A percentile compares a stretch with the other conserved stretches of the same genome.
Evolutionary conservation across 192 early-diverging fungal species (phyloP).

Genomic region (Entrophospora sp.): DNA sequence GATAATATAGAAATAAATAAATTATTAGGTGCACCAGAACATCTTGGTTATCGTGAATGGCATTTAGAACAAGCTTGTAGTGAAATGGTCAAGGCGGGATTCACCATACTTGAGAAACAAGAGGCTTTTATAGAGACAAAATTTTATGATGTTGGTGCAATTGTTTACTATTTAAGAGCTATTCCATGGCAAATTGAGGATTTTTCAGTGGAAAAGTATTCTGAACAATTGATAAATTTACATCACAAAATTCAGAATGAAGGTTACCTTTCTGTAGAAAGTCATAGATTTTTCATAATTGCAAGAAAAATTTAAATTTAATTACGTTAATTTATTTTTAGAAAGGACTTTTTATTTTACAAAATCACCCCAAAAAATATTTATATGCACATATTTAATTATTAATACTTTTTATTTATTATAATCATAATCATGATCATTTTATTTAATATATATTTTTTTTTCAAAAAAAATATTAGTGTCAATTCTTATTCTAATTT

Average conservation of each 20-base stretch:
- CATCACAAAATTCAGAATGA: conserved; percentile 23
- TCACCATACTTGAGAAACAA: conserved; percentile 11
- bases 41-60: conserved; percentile 2
- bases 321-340: no score
- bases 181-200: conserved; percentile 23
- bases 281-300: conserved; percentile 22
- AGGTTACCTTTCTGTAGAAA: conserved; percentile 19
- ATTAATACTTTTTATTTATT: no score
- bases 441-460: no score
- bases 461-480: no score
- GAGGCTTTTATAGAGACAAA: conserved; percentile 18
- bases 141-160: conserved; percentile 28
- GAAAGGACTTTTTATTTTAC: no score
- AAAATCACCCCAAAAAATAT: no score
- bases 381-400: no score
- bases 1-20: conserved; percentile 21
- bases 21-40: conserved; percentile 22
- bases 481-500: no score
- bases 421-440: no score
- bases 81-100: conserved; percentile 14
- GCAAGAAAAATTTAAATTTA: no score
- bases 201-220: conserved; percentile 27
- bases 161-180: conserved; percentile 24
- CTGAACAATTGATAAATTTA: conserved; percentile 20
- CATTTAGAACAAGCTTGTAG: conserved; percentile 15